Base-by-base conservation (phyloP, 1,284 basidiomycete genomes). In the Sutorius eximius region DNA sequence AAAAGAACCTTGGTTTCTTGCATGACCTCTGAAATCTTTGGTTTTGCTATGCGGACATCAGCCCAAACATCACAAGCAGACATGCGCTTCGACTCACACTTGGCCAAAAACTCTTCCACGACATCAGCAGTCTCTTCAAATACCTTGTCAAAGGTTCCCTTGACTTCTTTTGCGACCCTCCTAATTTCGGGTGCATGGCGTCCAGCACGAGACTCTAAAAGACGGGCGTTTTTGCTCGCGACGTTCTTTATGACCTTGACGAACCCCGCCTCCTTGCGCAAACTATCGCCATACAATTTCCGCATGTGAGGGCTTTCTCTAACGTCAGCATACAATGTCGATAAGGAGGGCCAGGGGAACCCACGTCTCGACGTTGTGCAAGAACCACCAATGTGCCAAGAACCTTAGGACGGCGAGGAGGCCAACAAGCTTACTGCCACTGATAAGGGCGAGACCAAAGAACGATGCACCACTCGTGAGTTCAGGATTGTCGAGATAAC, bases 211-310 rank as follows among this genome's bases (percentile, higher is more conserved):
- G 79, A 81, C 66, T 89, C 87, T 18, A 94, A 69, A 6, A 89
- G 79, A 45, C 82, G 81, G 2, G 83, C 88, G 59, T 94, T 92
- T 73, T 86, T 87, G 62, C 82, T 86, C 2, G 95, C 93, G 9
- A 95, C 92, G 52, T 82, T 89, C 75, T 95, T 95, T 71, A 99
- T 87, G 29, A 98, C 95, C 77, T 98, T 97, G 57, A 95, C 93
- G 60, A 98, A 89, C 34, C 96, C 97, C 8, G 95, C 95, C 57
- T 98, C 96, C 69, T 93, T 93, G 58, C 95, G 86, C 18, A 99
- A 77, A 6, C 91, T 87, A 64, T 95, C 86, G 15, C 96, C 96
- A 71, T 98, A 99, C 16, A 98, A 78, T 67, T 93, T 93, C 61
- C 84, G 85, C 96, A 99, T 99, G 73, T 99, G 96, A 20, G 97